Base-by-base conservation (phyloP, 2,329 filamentous ascomycete genomes). In the Aspergillus bombycis region DNA sequence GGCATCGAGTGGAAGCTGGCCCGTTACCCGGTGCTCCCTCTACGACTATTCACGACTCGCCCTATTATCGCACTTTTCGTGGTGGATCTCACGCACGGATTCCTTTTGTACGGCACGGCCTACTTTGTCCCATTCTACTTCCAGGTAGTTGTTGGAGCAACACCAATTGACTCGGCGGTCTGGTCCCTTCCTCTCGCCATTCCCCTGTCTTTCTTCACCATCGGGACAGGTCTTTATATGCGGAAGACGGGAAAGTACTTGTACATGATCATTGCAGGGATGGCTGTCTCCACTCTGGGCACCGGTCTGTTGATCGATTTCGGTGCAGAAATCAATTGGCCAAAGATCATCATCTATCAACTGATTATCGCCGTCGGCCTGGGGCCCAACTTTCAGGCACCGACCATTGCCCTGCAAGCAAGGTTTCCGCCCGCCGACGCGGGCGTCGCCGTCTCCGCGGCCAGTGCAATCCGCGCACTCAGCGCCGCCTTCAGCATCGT, bases 71-170 rank as follows among this genome's bases (percentile, higher is more conserved):
- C 36, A 21, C 54, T 43, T 57, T 45, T 57, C 34, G 34, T 57
- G 34, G 34, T 57, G 54, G 54, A 57, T 57, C 54, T 38, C 52
- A 55, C 52, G 52, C 54, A 57, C 54, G 54, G 54, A 55, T 54
- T 54, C 53, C 21, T 56, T 56, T 38, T 57, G 34, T 43, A 45
- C 54, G 21, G 34, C 54, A 45, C 54, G 36, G 34, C 54, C 54
- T 57, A 57, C 54, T 57, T 43, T 45, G 34, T 57, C 54, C 54
- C 34, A 43, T 57, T 57, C 54, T 57, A 43, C 54, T 57, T 57
- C 36, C 54, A 57, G 36, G 36, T 45, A 26, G 54, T 43, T 45
- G 26, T 43, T 41, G 54, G 36, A 28, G 54, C 54, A 43, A 43
- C 54, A 26, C 54, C 54, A 34, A 45, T 45, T 45, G 26, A 43